Evolutionary conservation across 2,329 filamentous ascomycete species (phyloP).

Genomic region (Xylaria sp.): DNA sequence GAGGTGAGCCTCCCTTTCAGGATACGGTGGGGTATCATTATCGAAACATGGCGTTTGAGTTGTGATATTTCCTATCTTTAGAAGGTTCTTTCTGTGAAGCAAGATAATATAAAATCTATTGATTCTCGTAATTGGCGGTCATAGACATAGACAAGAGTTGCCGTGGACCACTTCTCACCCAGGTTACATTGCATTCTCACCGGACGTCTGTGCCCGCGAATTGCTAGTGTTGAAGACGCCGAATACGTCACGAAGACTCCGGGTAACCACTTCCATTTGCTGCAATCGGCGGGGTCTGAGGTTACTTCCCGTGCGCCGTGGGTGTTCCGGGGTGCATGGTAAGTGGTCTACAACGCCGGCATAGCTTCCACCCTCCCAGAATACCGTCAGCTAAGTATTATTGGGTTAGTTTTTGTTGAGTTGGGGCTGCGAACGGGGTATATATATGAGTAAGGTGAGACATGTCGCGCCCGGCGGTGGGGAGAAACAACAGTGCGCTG

Average conservation of each 20-base stretch:
- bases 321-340: slow-evolving; percentile 1
- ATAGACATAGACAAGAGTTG: neutral
- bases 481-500: neutral
- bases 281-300: neutral
- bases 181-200: neutral
- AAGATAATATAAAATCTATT: too few species aligned
- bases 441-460: slow-evolving; percentile 24
- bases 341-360: slow-evolving; percentile 1
- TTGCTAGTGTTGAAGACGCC: neutral
- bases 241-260: neutral
- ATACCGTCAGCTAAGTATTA: neutral
- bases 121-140: too few species aligned
- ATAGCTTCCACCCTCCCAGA: neutral
- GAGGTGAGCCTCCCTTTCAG: too few species aligned
- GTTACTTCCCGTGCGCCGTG: neutral
- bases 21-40: too few species aligned
- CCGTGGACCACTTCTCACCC: neutral
- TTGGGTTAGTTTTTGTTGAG: neutral
- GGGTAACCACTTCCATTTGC: slow-evolving; percentile 9
- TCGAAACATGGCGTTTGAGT: too few species aligned
- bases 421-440: slow-evolving; percentile 1
- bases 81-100: too few species aligned
- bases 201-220: neutral
- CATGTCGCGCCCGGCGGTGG: neutral
- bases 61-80: too few species aligned